Evolutionary conservation across 768 basidiomycete genomes (phyloP).

Genomic region (Mycena filopes): DNA sequence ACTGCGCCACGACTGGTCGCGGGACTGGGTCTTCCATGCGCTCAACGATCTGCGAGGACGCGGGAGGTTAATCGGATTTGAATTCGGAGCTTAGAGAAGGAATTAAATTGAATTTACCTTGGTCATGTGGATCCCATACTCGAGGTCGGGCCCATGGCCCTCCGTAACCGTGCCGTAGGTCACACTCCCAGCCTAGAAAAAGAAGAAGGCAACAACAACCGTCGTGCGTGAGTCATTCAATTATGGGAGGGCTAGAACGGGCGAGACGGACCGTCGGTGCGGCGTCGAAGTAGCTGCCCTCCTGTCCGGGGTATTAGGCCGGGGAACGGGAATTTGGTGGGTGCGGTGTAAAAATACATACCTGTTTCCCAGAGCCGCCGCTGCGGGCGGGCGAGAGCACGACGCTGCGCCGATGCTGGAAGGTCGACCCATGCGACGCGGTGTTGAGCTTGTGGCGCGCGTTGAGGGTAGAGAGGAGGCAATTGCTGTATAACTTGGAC

Average conservation of each 20-base stretch:
- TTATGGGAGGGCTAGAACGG: not conserved
- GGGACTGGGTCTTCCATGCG: conserved; percentile 41
- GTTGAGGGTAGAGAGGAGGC: conserved; percentile 59
- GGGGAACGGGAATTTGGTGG: not conserved
- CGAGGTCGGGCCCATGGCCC: conserved; percentile 16
- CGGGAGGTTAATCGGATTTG: no score
- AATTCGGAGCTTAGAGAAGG: no score
- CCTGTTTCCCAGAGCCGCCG: conserved; percentile 32
- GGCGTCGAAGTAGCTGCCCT: conserved; percentile 8
- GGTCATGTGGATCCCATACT: conserved; percentile 53
- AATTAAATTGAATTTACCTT: conserved; percentile 39
- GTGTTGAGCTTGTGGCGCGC: conserved; percentile 50
- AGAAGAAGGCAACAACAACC: no score
- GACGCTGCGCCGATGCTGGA: conserved; percentile 37
- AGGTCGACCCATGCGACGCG: conserved; percentile 33
- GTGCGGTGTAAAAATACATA: not conserved
- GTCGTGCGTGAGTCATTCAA: no score
- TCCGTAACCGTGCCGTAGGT: conserved; percentile 26
- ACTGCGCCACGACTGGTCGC: no score
- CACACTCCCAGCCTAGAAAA: conserved; percentile 33
- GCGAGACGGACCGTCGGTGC: not conserved
- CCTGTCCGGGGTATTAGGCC: not conserved
- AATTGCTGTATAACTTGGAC: conserved; percentile 60
- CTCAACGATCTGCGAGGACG: conserved; percentile 46
- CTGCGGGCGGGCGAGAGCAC: conserved; percentile 26